Evolutionary conservation across 2,329 filamentous ascomycete species (phyloP).

Genomic region (Mycocentrospora acerina): DNA sequence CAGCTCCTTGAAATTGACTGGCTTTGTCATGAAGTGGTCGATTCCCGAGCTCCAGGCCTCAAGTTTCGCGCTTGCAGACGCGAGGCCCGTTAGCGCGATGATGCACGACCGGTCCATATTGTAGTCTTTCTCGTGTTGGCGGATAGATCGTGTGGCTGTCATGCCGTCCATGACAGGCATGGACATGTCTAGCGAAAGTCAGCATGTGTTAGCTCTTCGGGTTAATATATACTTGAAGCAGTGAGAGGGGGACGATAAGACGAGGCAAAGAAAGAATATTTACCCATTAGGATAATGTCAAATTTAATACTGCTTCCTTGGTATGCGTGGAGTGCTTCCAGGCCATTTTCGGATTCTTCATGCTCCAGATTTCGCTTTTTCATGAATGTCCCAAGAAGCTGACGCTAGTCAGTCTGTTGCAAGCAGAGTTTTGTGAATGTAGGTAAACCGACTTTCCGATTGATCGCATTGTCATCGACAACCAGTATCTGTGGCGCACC

Average conservation of each 20-base stretch:
- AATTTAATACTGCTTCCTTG: slow-evolving; percentile 14
- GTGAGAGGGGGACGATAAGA: too few species aligned
- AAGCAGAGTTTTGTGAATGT: too few species aligned
- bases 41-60: slow-evolving; percentile 34
- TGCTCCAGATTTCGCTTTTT: slow-evolving; percentile 26
- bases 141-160: slow-evolving; percentile 36
- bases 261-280: not conserved
- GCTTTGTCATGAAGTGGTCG: slow-evolving; percentile 38
- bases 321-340: slow-evolving; percentile 33
- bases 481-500: slow-evolving; percentile 29
- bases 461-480: slow-evolving; percentile 44
- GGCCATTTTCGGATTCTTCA: slow-evolving; percentile 34
- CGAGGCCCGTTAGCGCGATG: slow-evolving; percentile 35
- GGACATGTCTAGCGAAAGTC: slow-evolving; percentile 28
- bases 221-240: too few species aligned
- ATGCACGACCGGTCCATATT: slow-evolving; percentile 17
- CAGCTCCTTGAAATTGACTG: slow-evolving; percentile 30
- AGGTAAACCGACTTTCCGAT: slow-evolving; percentile 31
- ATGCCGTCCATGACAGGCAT: slow-evolving; percentile 44
- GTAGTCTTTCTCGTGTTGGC: slow-evolving; percentile 26
- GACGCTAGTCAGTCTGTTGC: slow-evolving; percentile 2
- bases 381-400: slow-evolving; percentile 37
- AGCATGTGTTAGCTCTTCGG: slow-evolving; percentile 1
- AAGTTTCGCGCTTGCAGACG: slow-evolving; percentile 21
- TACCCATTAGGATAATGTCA: slow-evolving; percentile 37